A percentile compares a stretch with the other conserved stretches of the same genome.
phyloP scores from a whole-genome alignment of 441 rosid species.

The Macaranga tanarius region DNA sequence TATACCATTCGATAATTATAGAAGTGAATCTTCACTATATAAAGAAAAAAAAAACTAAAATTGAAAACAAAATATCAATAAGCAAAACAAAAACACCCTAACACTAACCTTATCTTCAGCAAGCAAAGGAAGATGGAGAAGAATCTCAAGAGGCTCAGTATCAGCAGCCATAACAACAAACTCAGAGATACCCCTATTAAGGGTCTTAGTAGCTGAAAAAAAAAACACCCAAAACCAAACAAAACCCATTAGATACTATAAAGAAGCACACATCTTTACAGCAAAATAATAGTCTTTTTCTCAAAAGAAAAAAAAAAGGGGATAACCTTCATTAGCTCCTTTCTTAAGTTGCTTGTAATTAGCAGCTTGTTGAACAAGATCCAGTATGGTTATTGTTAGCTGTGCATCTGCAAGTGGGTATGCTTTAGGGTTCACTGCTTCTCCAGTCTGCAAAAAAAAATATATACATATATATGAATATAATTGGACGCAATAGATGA shows the following conservation, averaged over 20 bases:
- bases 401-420: constrained; percentile 89
- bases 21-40: too few relatives aligned
- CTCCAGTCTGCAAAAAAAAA: constrained; percentile 54
- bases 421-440: constrained; percentile 82
- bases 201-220: constrained; percentile 78
- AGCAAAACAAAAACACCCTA: background rate
- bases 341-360: constrained; percentile 94
- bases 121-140: constrained; percentile 81
- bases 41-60: background rate
- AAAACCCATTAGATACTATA: background rate
- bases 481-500: too few relatives aligned
- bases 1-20: too few relatives aligned
- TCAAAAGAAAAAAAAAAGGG: too few relatives aligned
- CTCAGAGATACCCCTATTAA: constrained; percentile 91
- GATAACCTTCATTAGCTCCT: constrained; percentile 94
- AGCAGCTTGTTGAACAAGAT: constrained; percentile 94
- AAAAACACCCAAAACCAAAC: background rate
- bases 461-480: too few relatives aligned
- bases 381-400: constrained; percentile 67
- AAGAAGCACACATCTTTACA: background rate
- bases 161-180: constrained; percentile 94
- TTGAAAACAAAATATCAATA: background rate
- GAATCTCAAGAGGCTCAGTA: constrained; percentile 88
- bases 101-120: constrained; percentile 81
- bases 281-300: too few relatives aligned